These are phyloP conservation scores for Penicillium sp. DNA, from an alignment of 2,329 filamentous ascomycete genomes.

Conservation along the genomic window DNA sequence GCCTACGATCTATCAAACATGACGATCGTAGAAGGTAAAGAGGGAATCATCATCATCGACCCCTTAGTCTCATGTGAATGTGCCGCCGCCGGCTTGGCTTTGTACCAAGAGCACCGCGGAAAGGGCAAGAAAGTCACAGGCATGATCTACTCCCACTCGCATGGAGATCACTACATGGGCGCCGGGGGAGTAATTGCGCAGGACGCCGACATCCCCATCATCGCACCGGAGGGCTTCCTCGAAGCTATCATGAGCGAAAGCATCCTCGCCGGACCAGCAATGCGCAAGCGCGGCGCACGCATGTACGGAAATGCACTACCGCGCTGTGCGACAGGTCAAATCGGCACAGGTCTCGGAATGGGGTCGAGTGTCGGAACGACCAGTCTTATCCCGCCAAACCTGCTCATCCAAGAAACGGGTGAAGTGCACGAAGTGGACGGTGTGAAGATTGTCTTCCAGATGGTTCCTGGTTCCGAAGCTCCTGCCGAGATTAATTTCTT, in stretches of 20 bases:
- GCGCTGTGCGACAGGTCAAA: conserved; percentile 32
- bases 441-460: conserved; percentile 42
- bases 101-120: conserved; percentile 32
- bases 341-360: conserved; percentile 36
- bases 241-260: conserved; percentile 42
- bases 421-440: conserved; percentile 35
- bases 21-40: conserved; percentile 40
- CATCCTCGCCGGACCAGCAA: conserved; percentile 40
- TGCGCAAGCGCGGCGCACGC: conserved; percentile 37
- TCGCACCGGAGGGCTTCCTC: conserved; percentile 38
- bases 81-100: conserved; percentile 31
- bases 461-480: conserved; percentile 45
- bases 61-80: conserved; percentile 39
- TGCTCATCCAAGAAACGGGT: conserved; percentile 33
- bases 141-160: conserved; percentile 45
- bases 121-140: conserved; percentile 27
- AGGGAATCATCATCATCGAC: conserved; percentile 43
- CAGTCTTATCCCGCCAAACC: conserved; percentile 37
- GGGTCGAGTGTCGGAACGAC: conserved; percentile 34
- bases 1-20: conserved; percentile 45
- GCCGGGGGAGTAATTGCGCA: conserved; percentile 13
- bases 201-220: conserved; percentile 2
- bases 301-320: conserved; percentile 43
- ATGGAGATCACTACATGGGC: conserved; percentile 43
- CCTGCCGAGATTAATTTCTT: conserved; percentile 46